These are phyloP conservation scores for Annulohypoxylon truncatum DNA, from an alignment of 2,329 filamentous ascomycete species.

Conservation along the genomic window DNA sequence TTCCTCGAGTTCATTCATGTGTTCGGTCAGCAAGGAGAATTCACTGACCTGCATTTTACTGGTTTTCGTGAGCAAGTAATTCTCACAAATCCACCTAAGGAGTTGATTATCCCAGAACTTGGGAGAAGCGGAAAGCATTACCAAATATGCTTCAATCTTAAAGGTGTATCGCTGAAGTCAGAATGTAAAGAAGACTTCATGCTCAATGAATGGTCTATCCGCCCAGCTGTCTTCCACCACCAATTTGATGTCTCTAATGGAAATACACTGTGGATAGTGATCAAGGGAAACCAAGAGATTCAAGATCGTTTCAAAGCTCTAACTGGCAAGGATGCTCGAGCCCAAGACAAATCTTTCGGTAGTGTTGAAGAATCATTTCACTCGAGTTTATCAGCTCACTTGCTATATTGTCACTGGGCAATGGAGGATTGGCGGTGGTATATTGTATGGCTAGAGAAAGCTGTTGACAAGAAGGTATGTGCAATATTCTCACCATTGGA, in stretches of 20 bases:
- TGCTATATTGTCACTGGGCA: constrained; percentile 55
- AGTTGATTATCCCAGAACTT: constrained; percentile 38
- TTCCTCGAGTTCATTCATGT: constrained; percentile 55
- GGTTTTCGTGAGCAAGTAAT: constrained; percentile 52
- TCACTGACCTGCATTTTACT: constrained; percentile 51
- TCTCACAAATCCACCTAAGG: constrained; percentile 34
- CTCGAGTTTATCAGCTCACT: constrained; percentile 52
- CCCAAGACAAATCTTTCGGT: constrained; percentile 50
- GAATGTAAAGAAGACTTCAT: constrained; percentile 4
- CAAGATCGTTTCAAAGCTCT: constrained; percentile 49
- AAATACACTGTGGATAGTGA: constrained; percentile 56
- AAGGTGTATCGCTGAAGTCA: constrained; percentile 33
- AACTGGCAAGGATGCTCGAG: constrained; percentile 46
- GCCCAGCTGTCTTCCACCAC: constrained; percentile 54
- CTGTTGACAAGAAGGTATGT: constrained; percentile 49
- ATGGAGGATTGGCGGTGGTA: constrained; percentile 57
- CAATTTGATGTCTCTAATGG: constrained; percentile 53
- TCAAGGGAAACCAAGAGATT: constrained; percentile 50
- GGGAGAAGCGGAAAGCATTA: constrained; percentile 52
- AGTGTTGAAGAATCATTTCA: constrained; percentile 50
- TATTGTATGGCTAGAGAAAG: constrained; percentile 53
- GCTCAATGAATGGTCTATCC: constrained; percentile 51
- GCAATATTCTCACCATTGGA: not conserved
- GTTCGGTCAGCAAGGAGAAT: constrained; percentile 50
- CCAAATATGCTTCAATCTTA: constrained; percentile 54